Evolutionary conservation across 1,284 basidiomycete genomes (phyloP), one percentile per base, ranked within the genome.

Genomic region (Cryptococcus sp.): DNA sequence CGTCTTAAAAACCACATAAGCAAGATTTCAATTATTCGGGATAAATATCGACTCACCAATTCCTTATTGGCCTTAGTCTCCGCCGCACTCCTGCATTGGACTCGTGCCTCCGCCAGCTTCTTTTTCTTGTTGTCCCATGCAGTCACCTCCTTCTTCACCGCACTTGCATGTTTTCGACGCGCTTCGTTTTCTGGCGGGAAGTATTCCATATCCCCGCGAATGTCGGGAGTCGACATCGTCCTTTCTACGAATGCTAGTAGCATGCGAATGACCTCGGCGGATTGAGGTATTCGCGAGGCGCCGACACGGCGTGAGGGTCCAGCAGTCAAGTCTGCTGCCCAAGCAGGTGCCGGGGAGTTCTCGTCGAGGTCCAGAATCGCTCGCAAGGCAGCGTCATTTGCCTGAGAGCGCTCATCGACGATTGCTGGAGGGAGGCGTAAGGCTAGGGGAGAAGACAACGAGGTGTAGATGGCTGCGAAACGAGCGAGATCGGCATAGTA

Each of bases 401-500:
- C 62, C 47, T 62, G 22, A 19, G 46, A 43, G 52, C 55, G 22
- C 25, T 51, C 55, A 5, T 63, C 57, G 39, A 57, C 38, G 16
- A 54, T 50, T 8, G 54, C 52, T 0, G 67, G 47, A 1, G 65
- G 66, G n/a, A 70, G 47, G 8, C 53, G 41, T 4, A 77, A 55
- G 15, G 22, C 35, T 17, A 73, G 57, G 8, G 62, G 57, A 3
- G 64, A 60, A 0, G 62, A 48, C 3, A 75, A 46, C 15, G 54
- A 42, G 19, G 65, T 54, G 62, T 59, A 71, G 22, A 74, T 68
- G 16, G 48, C 43, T 1, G 69, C 66, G 49, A 77, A 77, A 23
- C 72, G 66, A 23, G 67, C 69, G 15, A 74, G 61, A 57, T 77
- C 74, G 42, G 71, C 73, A 52, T 75, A 75, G 56, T 73, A 70